Conservation (phyloP, 768 basidiomycete genomes). For the Pisolithus marmoratus region DNA sequence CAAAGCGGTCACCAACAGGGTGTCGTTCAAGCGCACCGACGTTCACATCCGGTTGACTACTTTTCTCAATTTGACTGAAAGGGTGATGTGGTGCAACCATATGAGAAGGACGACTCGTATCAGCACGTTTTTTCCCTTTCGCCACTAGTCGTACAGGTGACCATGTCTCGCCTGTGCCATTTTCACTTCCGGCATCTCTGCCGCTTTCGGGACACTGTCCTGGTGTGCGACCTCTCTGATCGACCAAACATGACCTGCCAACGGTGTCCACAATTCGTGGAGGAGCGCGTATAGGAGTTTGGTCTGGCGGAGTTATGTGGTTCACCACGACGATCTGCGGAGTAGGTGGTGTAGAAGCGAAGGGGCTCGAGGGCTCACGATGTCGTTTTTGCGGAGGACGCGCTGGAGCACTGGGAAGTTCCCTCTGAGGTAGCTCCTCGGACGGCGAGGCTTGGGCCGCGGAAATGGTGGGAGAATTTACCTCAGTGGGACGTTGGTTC, state of each 20-base stretch:
- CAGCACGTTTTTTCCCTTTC: not conserved
- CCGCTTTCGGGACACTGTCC: not conserved
- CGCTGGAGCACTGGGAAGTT: not conserved
- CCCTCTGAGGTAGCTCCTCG: too few relatives aligned
- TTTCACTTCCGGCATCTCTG: not conserved
- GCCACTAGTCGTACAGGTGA: too few relatives aligned
- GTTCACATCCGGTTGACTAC: not conserved
- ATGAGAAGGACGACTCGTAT: not conserved
- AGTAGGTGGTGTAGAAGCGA: slow-evolving; percentile 14
- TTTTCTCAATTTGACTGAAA: slow-evolving; percentile 3
- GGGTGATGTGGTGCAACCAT: slow-evolving; percentile 1
- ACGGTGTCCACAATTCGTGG: slow-evolving; percentile 17
- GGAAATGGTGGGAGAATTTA: too few relatives aligned
- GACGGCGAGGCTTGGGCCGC: too few relatives aligned
- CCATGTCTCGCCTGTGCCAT: too few relatives aligned
- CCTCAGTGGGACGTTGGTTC: too few relatives aligned
- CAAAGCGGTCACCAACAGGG: too few relatives aligned
- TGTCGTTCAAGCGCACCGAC: not conserved
- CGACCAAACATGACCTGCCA: slow-evolving; percentile 14
- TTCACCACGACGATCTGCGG: not conserved
- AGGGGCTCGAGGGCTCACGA: slow-evolving; percentile 9
- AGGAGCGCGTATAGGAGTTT: slow-evolving; percentile 9
- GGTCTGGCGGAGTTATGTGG: not conserved
- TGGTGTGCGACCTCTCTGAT: slow-evolving; percentile 12
- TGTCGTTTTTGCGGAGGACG: slow-evolving; percentile 9